Percentiles rank a stretch among this genome's conserved stretches.
Conservation (phyloP, 768 basidiomycete species). For the Sporobolomyces phaffii region DNA sequence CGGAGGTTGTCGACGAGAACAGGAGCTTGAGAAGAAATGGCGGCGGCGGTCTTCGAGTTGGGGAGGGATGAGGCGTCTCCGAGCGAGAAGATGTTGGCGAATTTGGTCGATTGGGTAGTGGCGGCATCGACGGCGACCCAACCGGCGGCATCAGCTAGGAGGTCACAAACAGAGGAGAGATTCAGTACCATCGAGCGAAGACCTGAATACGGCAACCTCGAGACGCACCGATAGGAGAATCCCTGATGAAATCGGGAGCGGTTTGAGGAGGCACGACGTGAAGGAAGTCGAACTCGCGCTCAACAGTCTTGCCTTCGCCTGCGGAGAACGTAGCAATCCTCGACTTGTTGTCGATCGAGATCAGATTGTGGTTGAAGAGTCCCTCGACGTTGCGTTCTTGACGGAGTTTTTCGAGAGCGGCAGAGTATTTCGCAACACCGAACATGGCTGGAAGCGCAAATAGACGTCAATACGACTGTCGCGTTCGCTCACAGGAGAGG, state of each 20-base stretch:
- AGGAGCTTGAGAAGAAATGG: slow-evolving; percentile 83
- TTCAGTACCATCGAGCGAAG: too few relatives aligned
- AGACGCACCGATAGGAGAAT: slow-evolving; percentile 43
- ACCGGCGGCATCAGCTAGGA: slow-evolving; percentile 64
- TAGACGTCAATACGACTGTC: too few relatives aligned
- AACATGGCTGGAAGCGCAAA: slow-evolving; percentile 67
- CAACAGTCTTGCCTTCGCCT: slow-evolving; percentile 61
- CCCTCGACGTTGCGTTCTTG: slow-evolving; percentile 72
- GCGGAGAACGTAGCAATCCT: slow-evolving; percentile 80
- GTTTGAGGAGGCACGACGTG: slow-evolving; percentile 35
- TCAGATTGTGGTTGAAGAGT: slow-evolving; percentile 74
- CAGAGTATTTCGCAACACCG: slow-evolving; percentile 89
- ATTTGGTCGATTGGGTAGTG: slow-evolving; percentile 78
- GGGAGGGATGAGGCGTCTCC: slow-evolving; percentile 91
- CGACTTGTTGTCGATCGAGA: slow-evolving; percentile 63
- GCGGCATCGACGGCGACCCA: slow-evolving; percentile 81
- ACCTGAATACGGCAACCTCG: too few relatives aligned
- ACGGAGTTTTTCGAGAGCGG: slow-evolving; percentile 72
- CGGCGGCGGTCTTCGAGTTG: slow-evolving; percentile 93
- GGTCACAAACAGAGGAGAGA: too few relatives aligned
- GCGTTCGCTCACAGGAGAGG: not conserved
- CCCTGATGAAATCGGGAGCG: slow-evolving; percentile 41
- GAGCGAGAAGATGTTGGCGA: slow-evolving; percentile 75
- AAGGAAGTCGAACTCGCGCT: slow-evolving; percentile 43
- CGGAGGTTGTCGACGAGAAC: slow-evolving; percentile 84